Evolutionary conservation across 192 early-diverging fungal species (phyloP).

Genomic region (Entomortierella beljakovae): DNA sequence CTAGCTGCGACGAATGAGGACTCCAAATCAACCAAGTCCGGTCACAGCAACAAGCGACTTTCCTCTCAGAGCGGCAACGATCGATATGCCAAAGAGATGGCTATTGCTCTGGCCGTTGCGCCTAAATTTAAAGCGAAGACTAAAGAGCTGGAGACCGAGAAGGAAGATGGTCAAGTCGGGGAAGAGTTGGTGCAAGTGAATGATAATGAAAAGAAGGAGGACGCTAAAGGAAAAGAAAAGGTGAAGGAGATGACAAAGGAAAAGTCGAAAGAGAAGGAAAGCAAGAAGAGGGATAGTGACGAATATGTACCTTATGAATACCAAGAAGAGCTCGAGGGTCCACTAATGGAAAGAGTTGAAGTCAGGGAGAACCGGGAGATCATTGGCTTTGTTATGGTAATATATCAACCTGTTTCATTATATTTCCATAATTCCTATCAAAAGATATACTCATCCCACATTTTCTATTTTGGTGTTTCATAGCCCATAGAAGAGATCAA

Average conservation of each 20-base stretch:
- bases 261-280: neutral
- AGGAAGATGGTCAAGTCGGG: too few relatives aligned
- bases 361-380: conserved; percentile 32
- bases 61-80: conserved; percentile 16
- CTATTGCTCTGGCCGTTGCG: conserved; percentile 8
- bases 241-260: neutral
- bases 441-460: neutral
- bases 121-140: conserved; percentile 39
- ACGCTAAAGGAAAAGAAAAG: neutral
- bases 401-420: neutral
- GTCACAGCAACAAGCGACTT: conserved; percentile 17
- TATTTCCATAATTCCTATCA: neutral
- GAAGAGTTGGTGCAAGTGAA: too few relatives aligned
- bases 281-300: neutral
- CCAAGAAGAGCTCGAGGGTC: conserved; percentile 44
- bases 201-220: neutral
- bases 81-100: conserved; percentile 17
- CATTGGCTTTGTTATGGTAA: conserved; percentile 47
- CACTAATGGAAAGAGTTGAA: conserved; percentile 44
- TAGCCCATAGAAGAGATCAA: conserved; percentile 42
- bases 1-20: conserved; percentile 23
- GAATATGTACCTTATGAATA: conserved; percentile 51
- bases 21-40: conserved; percentile 24
- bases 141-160: too few relatives aligned
- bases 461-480: neutral